phyloP scores from a whole-genome alignment of 163 green algal genomes.

The Chlorella variabilis region DNA sequence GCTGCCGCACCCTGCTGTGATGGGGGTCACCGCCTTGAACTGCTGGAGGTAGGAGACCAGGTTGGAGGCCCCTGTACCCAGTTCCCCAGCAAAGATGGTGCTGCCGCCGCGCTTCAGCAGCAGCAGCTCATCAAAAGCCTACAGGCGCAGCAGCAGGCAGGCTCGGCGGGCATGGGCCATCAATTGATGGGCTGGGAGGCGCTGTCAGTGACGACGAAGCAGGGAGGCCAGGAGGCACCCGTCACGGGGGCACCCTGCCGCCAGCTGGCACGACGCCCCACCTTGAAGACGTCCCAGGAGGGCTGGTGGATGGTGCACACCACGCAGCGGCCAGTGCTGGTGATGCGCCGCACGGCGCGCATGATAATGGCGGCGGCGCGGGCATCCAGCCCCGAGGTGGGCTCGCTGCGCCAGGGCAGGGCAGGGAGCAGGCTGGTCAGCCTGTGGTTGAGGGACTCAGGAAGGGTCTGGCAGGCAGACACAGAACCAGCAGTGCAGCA shows the following conservation, averaged over 20 bases:
- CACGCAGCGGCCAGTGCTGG: slow-evolving; percentile 53
- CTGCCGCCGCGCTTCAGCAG: slow-evolving; percentile 68
- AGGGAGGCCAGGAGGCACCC: too few relatives aligned
- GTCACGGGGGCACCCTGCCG: too few relatives aligned
- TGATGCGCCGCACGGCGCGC: slow-evolving; percentile 49
- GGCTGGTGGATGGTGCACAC: slow-evolving; percentile 86
- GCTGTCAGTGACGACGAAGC: too few relatives aligned
- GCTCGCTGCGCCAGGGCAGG: slow-evolving; percentile 34
- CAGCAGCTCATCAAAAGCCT: slow-evolving; percentile 63
- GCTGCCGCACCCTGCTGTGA: too few relatives aligned
- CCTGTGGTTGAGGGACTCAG: too few relatives aligned
- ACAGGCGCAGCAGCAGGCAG: too few relatives aligned
- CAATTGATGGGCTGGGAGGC: too few relatives aligned
- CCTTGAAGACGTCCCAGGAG: slow-evolving; percentile 69
- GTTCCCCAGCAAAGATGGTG: slow-evolving; percentile 68
- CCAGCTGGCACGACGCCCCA: too few relatives aligned
- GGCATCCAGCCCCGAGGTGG: slow-evolving; percentile 78
- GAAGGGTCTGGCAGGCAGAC: too few relatives aligned
- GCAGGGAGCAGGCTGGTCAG: not conserved
- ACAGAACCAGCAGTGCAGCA: too few relatives aligned
- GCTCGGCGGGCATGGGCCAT: too few relatives aligned
- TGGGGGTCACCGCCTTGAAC: too few relatives aligned
- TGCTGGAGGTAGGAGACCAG: slow-evolving; percentile 73
- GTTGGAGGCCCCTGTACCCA: slow-evolving; percentile 59
- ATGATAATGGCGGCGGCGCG: slow-evolving; percentile 89